These are phyloP conservation scores for Yamadazyma songkhlaensis DNA, from an alignment of 1,139 yeast genomes.

Conservation along the genomic window DNA sequence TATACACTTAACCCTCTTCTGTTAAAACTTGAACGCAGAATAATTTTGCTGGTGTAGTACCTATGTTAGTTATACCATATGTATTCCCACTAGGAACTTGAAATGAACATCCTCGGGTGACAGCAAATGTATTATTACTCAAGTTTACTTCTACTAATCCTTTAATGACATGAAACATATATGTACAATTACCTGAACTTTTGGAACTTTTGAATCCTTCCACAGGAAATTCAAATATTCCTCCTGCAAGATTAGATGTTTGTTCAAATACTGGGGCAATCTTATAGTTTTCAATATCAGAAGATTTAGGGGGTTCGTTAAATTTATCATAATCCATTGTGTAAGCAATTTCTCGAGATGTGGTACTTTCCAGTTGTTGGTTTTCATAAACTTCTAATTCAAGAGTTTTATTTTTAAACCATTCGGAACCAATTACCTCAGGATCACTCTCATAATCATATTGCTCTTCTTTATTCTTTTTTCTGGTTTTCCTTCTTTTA, in stretches of 20 bases:
- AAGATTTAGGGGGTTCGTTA: slow-evolving; percentile 25
- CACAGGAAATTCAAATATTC: slow-evolving; percentile 65
- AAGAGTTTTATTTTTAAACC: slow-evolving; percentile 51
- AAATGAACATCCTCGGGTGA: slow-evolving; percentile 73
- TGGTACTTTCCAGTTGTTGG: slow-evolving; percentile 43
- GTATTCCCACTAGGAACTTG: slow-evolving; percentile 77
- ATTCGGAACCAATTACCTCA: slow-evolving; percentile 49
- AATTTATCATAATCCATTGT: slow-evolving; percentile 59
- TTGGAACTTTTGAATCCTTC: slow-evolving; percentile 63
- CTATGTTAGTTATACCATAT: slow-evolving; percentile 62
- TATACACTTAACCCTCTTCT: neutral
- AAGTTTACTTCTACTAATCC: slow-evolving; percentile 72
- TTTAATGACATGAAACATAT: slow-evolving; percentile 69
- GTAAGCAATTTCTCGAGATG: slow-evolving; percentile 60
- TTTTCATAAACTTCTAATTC: slow-evolving; percentile 54
- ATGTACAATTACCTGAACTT: slow-evolving; percentile 65
- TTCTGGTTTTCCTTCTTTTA: neutral
- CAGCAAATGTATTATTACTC: slow-evolving; percentile 57
- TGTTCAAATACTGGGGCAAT: slow-evolving; percentile 68
- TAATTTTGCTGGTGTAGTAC: slow-evolving; percentile 54
- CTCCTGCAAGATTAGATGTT: slow-evolving; percentile 70
- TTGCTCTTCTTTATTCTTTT: slow-evolving; percentile 7
- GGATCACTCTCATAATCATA: slow-evolving; percentile 41
- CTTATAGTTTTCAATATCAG: slow-evolving; percentile 50
- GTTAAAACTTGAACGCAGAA: slow-evolving; percentile 71